Evolutionary conservation across 2,329 filamentous ascomycete species (phyloP), one percentile per base, ranked within the genome.

Genomic region (Fonsecaea nubica): DNA sequence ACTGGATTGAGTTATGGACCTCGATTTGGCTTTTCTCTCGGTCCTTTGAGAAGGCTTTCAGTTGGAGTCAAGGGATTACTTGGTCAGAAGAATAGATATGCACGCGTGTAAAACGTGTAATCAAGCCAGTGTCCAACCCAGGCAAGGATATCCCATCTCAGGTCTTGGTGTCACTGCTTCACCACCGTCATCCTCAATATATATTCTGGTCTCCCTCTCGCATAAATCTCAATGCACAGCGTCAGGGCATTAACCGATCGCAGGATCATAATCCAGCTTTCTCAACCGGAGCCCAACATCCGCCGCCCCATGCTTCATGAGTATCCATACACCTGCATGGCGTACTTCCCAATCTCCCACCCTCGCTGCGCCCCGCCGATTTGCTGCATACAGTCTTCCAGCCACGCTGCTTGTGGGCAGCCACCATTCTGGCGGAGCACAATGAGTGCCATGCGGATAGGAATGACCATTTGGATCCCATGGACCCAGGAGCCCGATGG

Each of bases 361-460:
- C 61, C 60, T 25, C 21, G 40, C 32, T 25, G 38, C 21, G 45
- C 36, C 55, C 35, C 32, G 12, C 38, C 32, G n/a, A 36, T 52
- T 35, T 52, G 36, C 18, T 53, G 61, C 13, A 63, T 15, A 38
- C 50, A 42, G 30, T 36, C 53, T 35, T 56, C 60, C 38, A 62
- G 38, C 60, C 60, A 62, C 1, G 52, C 15, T 18, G 9, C 60
- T 33, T 56, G 60, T 9, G 53, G 53, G 36, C 30, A 32, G 9
- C 45, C 60, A 12, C 30, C 48, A 10, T 55, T 30, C 33, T 63
- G 52, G 15, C 61, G 38, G 25, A 63, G 52, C n/a, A 63, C 61
- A 40, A 57, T 48, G n/a, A 58, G 38, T 35, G 61, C 61, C 61
- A 63, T 63, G 15, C 53, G 61, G 21, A 58, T 56, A 10, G 53